Conservation (phyloP, 2,329 filamentous ascomycete genomes). For the Fusarium redolens region DNA sequence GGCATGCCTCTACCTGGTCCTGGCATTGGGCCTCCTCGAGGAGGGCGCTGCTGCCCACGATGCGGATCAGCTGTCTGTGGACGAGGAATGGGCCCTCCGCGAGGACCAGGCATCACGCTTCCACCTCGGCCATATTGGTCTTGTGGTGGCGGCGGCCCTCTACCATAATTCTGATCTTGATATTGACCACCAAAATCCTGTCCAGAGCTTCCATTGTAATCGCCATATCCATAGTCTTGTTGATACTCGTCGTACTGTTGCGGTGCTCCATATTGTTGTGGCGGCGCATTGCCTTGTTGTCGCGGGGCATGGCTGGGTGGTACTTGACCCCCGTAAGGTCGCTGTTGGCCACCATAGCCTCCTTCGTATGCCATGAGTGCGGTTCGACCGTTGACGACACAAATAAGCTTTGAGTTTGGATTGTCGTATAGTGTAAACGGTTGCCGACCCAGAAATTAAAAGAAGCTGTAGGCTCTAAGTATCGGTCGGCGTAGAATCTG, state of each 20-base stretch:
- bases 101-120: slow-evolving; percentile 55
- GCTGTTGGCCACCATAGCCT: slow-evolving; percentile 57
- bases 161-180: slow-evolving; percentile 59
- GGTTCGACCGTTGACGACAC: slow-evolving; percentile 6
- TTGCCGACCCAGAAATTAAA: slow-evolving; percentile 1
- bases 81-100: slow-evolving; percentile 58
- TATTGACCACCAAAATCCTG: slow-evolving; percentile 57
- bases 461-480: background rate
- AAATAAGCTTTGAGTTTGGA: background rate
- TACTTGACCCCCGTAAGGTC: slow-evolving; percentile 61
- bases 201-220: slow-evolving; percentile 55
- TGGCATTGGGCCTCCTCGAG: slow-evolving; percentile 48
- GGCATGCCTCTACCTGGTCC: slow-evolving; percentile 44
- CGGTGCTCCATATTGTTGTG: slow-evolving; percentile 51
- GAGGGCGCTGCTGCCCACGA: slow-evolving; percentile 53
- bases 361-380: slow-evolving; percentile 63
- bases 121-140: slow-evolving; percentile 60
- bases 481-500: slow-evolving; percentile 31
- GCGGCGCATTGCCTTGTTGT: slow-evolving; percentile 47
- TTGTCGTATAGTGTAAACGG: background rate
- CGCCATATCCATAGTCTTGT: slow-evolving; percentile 59
- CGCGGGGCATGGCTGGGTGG: slow-evolving; percentile 55
- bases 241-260: slow-evolving; percentile 61
- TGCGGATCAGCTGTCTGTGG: slow-evolving; percentile 54
- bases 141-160: slow-evolving; percentile 54